phyloP scores from a whole-genome alignment of 2,329 filamentous ascomycete genomes.

The Diaporthe eres region DNA sequence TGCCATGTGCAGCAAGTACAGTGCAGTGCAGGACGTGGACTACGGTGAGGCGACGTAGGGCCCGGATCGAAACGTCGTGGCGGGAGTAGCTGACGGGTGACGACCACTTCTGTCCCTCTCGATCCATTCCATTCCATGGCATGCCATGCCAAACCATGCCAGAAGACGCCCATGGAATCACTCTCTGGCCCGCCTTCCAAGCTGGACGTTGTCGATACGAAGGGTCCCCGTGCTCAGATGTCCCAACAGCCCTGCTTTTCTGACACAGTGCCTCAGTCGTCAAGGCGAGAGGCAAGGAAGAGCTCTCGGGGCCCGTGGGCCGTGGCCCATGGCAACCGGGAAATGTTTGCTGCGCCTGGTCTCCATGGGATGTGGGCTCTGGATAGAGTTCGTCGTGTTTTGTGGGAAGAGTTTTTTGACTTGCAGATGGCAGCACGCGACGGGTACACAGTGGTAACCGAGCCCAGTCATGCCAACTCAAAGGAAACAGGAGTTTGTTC shows the following conservation, averaged over 20 bases:
- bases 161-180: neutral
- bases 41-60: neutral
- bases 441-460: neutral
- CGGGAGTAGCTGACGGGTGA: neutral
- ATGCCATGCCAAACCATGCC: slow-evolving; percentile 20
- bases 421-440: slow-evolving; percentile 23
- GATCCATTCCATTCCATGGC: slow-evolving; percentile 8
- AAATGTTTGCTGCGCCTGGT: slow-evolving; percentile 31
- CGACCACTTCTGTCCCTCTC: neutral
- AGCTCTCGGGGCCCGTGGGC: slow-evolving; percentile 16
- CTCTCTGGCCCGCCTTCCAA: neutral
- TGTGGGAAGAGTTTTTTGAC: slow-evolving; percentile 13
- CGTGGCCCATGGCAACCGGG: slow-evolving; percentile 26
- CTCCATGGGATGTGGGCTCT: slow-evolving; percentile 29
- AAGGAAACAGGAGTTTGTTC: neutral
- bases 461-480: slow-evolving; percentile 22
- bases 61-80: slow-evolving; percentile 3
- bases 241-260: slow-evolving; percentile 26
- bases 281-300: slow-evolving; percentile 13
- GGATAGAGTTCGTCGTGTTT: slow-evolving; percentile 27
- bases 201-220: slow-evolving; percentile 10
- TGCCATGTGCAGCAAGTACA: neutral
- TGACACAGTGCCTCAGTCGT: slow-evolving; percentile 17
- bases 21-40: neutral
- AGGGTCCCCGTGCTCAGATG: slow-evolving; percentile 9